These are phyloP conservation scores for Ambrosiella xylebori DNA, from an alignment of 2,329 filamentous ascomycete species.

Conservation along the genomic window DNA sequence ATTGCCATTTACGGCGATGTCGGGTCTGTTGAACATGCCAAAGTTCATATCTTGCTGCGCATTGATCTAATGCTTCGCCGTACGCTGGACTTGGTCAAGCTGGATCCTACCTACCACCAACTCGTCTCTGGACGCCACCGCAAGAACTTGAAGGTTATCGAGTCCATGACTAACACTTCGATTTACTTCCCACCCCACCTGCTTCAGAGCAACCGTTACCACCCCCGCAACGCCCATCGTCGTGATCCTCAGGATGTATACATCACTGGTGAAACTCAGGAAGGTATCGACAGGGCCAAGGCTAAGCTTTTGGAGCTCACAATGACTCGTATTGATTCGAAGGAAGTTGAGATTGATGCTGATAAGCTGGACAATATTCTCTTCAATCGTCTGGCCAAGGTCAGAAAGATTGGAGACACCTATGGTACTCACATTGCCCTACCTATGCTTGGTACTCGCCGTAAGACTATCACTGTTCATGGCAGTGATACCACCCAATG, in stretches of 20 bases:
- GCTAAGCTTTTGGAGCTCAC: conserved; percentile 73
- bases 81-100: conserved; percentile 59
- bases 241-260: conserved; percentile 82
- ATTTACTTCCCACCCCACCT: conserved; percentile 97
- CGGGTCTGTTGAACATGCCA: conserved; percentile 89
- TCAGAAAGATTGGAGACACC: conserved; percentile 91
- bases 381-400: conserved; percentile 80
- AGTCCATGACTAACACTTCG: conserved; percentile 85
- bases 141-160: conserved; percentile 96
- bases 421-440: conserved; percentile 94
- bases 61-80: conserved; percentile 79
- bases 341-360: conserved; percentile 76
- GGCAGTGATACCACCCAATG: conserved; percentile 86
- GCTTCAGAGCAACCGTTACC: conserved; percentile 79
- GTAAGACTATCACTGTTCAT: conserved; percentile 73
- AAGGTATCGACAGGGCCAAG: conserved; percentile 77
- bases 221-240: conserved; percentile 61
- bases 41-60: conserved; percentile 88
- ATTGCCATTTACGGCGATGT: conserved; percentile 91
- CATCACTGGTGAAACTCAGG: conserved; percentile 76
- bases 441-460: conserved; percentile 70
- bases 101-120: conserved; percentile 78
- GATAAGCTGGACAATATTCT: conserved; percentile 92
- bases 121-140: conserved; percentile 82
- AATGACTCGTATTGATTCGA: conserved; percentile 69